These are phyloP conservation scores for Chenopodium suecicum DNA, from an alignment of 148 eudicot genomes.

Conservation along the genomic window DNA sequence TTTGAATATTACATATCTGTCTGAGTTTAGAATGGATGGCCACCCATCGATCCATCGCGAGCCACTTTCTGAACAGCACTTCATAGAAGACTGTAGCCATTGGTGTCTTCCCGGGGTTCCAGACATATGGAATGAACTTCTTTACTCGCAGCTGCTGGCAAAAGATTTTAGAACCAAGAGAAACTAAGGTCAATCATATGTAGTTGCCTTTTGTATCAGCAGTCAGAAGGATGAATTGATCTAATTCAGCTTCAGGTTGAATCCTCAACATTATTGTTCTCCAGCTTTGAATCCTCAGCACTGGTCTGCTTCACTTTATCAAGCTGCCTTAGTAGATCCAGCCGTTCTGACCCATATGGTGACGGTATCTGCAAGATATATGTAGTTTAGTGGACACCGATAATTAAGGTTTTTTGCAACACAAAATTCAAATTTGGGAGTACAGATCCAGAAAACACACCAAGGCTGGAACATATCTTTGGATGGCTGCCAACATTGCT, in stretches of 20 bases:
- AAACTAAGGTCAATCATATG: conserved; percentile 8
- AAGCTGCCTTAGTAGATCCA: conserved; percentile 83
- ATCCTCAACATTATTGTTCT: conserved; percentile 56
- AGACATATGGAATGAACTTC: conserved; percentile 78
- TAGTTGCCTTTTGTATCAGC: neutral
- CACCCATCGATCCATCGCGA: conserved; percentile 70
- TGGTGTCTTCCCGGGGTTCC: conserved; percentile 88
- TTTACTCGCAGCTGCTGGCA: conserved; percentile 46
- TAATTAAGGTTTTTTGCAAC: conserved; percentile 4
- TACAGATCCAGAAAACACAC: conserved; percentile 36
- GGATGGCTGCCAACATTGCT: conserved; percentile 96
- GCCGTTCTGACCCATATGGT: conserved; percentile 83
- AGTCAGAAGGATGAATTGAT: neutral
- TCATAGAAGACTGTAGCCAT: conserved; percentile 78
- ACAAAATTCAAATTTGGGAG: neutral
- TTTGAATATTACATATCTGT: conserved; percentile 49
- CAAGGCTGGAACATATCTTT: conserved; percentile 86
- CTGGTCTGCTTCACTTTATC: conserved; percentile 83
- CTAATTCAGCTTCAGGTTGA: conserved; percentile 20
- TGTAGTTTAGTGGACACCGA: neutral
- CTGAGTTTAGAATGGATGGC: conserved; percentile 55
- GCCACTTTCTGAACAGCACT: conserved; percentile 40
- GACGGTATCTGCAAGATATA: conserved; percentile 69
- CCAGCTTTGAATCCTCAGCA: conserved; percentile 41
- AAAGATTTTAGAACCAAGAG: conserved; percentile 40